phyloP scores from a whole-genome alignment of 331 rosid genomes.

The Stylosanthes scabra region DNA sequence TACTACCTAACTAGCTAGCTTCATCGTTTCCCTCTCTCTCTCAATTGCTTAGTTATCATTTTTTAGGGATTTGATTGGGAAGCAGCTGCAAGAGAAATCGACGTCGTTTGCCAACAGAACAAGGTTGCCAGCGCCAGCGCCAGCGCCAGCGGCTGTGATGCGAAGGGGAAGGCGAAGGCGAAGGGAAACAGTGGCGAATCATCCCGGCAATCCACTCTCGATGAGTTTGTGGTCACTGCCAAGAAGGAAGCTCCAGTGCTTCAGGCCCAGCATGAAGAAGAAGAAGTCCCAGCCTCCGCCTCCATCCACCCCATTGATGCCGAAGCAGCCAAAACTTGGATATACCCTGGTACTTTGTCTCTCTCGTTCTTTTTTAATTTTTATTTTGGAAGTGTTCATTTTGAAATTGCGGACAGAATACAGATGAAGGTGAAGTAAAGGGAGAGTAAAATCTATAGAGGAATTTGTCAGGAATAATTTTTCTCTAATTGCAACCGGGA shows the following conservation, averaged over 20 bases:
- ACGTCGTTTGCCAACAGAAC: conserved; percentile 52
- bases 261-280: conserved; percentile 32
- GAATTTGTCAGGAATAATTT: no score
- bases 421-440: background rate
- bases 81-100: conserved; percentile 77
- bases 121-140: conserved; percentile 1
- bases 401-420: background rate
- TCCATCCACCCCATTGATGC: conserved; percentile 57
- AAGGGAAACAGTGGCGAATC: conserved; percentile 34
- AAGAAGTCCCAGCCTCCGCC: conserved; percentile 31
- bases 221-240: conserved; percentile 47
- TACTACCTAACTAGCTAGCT: background rate
- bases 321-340: conserved; percentile 92
- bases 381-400: background rate
- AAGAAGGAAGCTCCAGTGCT: conserved; percentile 37
- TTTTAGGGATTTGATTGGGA: conserved; percentile 88
- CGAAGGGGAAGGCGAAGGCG: background rate
- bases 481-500: no score
- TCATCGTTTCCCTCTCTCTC: background rate
- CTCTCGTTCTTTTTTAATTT: no score
- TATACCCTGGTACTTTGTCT: conserved; percentile 70
- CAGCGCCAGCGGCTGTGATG: background rate
- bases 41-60: background rate
- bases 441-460: no score
- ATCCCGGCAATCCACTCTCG: conserved; percentile 70